Evolutionary conservation across 2,329 filamentous ascomycete species (phyloP).

Genomic region (Colletotrichum kahawae): DNA sequence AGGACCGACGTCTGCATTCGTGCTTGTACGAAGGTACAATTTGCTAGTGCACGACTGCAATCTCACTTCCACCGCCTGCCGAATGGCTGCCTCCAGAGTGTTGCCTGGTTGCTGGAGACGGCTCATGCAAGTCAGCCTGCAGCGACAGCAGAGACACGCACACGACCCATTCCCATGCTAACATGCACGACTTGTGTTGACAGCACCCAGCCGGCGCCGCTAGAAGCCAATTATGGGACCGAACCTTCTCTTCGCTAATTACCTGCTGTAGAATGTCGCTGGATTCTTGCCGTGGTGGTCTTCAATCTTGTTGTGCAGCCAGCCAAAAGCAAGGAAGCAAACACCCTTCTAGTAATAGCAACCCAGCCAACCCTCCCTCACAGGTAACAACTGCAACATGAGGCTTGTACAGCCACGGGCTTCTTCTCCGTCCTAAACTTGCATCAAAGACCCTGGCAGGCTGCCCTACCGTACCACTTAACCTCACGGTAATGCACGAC

Average conservation of each 20-base stretch:
- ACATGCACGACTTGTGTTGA: constrained; percentile 8
- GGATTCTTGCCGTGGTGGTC: not conserved
- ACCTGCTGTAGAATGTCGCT: not conserved
- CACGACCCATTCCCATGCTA: constrained; percentile 9
- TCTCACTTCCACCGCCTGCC: not conserved
- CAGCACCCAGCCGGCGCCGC: not conserved
- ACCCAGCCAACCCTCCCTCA: not conserved
- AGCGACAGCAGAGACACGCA: not conserved
- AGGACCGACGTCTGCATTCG: not conserved
- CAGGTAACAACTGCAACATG: not conserved
- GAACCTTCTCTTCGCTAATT: not conserved
- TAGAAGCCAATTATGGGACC: not conserved
- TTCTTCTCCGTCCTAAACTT: not conserved
- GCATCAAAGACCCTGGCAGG: not conserved
- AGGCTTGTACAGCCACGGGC: not conserved
- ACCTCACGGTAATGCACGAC: not conserved
- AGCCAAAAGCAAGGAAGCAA: not conserved
- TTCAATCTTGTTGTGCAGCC: not conserved
- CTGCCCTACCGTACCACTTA: not conserved
- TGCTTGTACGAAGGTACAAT: not conserved
- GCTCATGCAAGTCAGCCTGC: constrained; percentile 11
- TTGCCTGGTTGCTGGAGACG: not conserved
- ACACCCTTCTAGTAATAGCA: not conserved
- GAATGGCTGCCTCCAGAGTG: not conserved
- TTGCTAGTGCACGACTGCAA: not conserved